A percentile compares a stretch with the other conserved stretches of the same genome.
These are phyloP conservation scores for Aphanoascus verrucosus DNA, from an alignment of 2,329 filamentous ascomycete genomes.

Conservation along the genomic window DNA sequence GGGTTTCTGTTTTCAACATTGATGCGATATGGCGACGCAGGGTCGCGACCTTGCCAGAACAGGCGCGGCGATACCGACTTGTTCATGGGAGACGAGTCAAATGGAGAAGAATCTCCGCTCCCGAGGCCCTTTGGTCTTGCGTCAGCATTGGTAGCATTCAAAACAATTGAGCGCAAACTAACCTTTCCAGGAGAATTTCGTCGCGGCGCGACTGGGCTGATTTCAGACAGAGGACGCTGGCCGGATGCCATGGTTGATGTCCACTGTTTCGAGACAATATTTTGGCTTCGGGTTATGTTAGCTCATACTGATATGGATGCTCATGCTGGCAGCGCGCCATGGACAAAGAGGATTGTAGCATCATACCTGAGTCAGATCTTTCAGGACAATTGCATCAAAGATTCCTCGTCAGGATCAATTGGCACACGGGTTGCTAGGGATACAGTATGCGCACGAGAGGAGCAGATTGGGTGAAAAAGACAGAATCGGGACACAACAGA, in stretches of 20 bases:
- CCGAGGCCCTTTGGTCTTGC: constrained; percentile 31
- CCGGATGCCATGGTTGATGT: constrained; percentile 43
- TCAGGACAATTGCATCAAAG: neutral
- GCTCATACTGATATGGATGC: neutral
- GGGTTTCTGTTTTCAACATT: constrained; percentile 59
- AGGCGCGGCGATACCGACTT: constrained; percentile 61
- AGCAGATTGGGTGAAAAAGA: neutral
- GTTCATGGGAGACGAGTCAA: constrained; percentile 68
- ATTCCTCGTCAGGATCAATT: neutral
- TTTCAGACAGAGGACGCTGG: constrained; percentile 75
- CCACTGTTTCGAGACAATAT: neutral
- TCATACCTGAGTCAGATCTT: neutral
- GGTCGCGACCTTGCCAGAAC: constrained; percentile 77
- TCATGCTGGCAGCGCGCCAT: neutral
- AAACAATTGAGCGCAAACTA: neutral
- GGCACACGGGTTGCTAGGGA: neutral
- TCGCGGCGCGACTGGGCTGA: constrained; percentile 73
- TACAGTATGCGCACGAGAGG: neutral
- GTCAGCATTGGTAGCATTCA: neutral
- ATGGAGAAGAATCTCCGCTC: constrained; percentile 66
- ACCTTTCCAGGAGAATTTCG: constrained; percentile 71
- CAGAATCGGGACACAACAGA: constrained; percentile 17
- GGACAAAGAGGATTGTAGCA: neutral
- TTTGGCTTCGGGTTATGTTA: neutral
- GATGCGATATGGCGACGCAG: constrained; percentile 54